Percentiles rank a stretch among this genome's conserved stretches.
Evolutionary conservation across 768 basidiomycete genomes (phyloP).

Genomic region (Termitomyces eurrhizus): DNA sequence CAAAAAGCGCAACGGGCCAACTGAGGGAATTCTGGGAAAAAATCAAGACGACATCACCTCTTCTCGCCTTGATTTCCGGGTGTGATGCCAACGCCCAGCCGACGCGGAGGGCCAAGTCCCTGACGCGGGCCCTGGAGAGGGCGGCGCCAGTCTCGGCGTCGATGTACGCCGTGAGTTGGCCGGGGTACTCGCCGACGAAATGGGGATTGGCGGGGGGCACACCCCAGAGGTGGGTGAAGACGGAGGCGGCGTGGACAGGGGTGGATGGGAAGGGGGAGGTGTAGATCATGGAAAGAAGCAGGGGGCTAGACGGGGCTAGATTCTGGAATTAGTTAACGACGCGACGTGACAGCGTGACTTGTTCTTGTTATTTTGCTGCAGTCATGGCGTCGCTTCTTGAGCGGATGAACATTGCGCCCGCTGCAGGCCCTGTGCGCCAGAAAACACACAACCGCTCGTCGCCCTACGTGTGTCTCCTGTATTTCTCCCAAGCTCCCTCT

Average conservation of each 20-base stretch:
- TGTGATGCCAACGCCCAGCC: constrained; percentile 53
- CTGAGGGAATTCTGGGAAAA: constrained; percentile 65
- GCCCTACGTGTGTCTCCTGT: neutral
- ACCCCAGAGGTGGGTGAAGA: constrained; percentile 48
- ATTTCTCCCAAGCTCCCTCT: neutral
- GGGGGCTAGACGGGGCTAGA: too few relatives aligned
- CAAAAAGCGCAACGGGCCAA: constrained; percentile 46
- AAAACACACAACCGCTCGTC: constrained; percentile 19
- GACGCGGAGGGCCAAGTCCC: constrained; percentile 50
- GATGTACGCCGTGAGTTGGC: constrained; percentile 51
- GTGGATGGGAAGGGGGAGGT: constrained; percentile 37
- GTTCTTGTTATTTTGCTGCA: neutral
- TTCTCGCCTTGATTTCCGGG: constrained; percentile 27
- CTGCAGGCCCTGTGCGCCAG: constrained; percentile 45
- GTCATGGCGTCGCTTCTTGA: constrained; percentile 58
- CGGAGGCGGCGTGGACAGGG: constrained; percentile 35
- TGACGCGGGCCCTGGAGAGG: constrained; percentile 53
- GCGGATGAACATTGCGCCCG: constrained; percentile 38
- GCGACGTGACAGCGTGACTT: too few relatives aligned
- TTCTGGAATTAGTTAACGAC: too few relatives aligned
- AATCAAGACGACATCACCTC: constrained; percentile 59
- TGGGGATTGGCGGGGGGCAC: constrained; percentile 20
- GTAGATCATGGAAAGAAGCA: constrained; percentile 46
- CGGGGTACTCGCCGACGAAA: constrained; percentile 40
- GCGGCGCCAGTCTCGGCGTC: constrained; percentile 57